A percentile compares a stretch with the other conserved stretches of the same genome.
These are phyloP conservation scores for Coccomyxa subellipsoidea DNA, from an alignment of 163 green algal species.

Conservation along the genomic window DNA sequence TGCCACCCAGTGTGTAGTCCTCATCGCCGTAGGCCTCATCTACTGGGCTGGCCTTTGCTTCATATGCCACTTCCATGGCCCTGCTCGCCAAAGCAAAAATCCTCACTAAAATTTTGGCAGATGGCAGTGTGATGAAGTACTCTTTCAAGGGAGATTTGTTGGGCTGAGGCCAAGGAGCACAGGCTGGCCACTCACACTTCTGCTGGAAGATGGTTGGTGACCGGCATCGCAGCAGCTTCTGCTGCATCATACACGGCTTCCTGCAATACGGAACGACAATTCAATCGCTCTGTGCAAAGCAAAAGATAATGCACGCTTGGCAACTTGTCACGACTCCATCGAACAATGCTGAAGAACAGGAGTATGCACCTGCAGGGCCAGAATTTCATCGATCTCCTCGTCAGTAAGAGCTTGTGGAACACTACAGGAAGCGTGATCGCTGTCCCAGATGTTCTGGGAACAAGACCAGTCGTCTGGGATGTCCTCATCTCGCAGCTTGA, in stretches of 20 bases:
- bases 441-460: slow-evolving; percentile 72
- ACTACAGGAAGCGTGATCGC: slow-evolving; percentile 46
- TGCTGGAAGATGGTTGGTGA: neutral
- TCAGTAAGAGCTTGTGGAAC: slow-evolving; percentile 65
- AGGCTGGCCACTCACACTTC: neutral
- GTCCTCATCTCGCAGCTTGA: slow-evolving; percentile 61
- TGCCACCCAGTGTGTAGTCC: neutral
- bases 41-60: neutral
- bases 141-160: neutral
- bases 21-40: neutral
- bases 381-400: slow-evolving; percentile 75
- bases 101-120: too few species aligned
- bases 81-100: neutral
- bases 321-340: too few species aligned
- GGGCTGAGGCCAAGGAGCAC: neutral
- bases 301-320: too few species aligned
- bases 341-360: neutral
- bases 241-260: neutral
- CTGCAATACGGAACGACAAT: neutral
- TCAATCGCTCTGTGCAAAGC: too few species aligned
- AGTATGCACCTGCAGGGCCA: slow-evolving; percentile 51
- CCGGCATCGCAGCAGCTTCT: neutral
- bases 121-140: too few species aligned
- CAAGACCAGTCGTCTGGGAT: slow-evolving; percentile 76
- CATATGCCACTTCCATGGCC: neutral